Conservation (phyloP, 2,329 filamentous ascomycete genomes). For the Paradendryphiella salina region DNA sequence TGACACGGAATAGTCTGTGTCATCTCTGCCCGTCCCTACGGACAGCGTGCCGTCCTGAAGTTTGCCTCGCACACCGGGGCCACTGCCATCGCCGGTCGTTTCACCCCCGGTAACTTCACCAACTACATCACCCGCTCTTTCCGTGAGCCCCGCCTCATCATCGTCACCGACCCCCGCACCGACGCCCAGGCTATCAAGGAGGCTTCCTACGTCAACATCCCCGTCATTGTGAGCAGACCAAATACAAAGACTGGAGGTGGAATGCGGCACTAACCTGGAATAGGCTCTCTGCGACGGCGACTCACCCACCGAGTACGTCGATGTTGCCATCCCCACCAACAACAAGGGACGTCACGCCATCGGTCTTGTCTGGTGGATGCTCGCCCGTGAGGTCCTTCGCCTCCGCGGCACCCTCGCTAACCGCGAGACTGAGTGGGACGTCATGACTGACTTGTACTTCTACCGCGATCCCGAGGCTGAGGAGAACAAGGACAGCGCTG, state of each 20-base stretch:
- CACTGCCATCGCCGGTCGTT: slow-evolving; percentile 96
- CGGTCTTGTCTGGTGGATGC: slow-evolving; percentile 98
- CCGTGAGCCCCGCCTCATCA: slow-evolving; percentile 99
- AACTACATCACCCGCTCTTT: slow-evolving; percentile 99
- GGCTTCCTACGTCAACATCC: slow-evolving; percentile 99
- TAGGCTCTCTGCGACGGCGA: slow-evolving; percentile 94
- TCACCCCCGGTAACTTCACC: slow-evolving; percentile 99
- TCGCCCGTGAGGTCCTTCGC: slow-evolving; percentile 98
- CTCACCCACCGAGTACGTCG: slow-evolving; percentile 99
- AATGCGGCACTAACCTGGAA: slow-evolving; percentile 11
- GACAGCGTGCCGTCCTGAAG: slow-evolving; percentile 99
- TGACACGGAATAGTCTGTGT: slow-evolving; percentile 60
- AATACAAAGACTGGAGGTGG: neutral
- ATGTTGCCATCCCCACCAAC: slow-evolving; percentile 99
- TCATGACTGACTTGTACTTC: slow-evolving; percentile 99
- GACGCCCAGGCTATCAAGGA: slow-evolving; percentile 99
- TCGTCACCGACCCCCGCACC: slow-evolving; percentile 99
- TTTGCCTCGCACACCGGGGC: slow-evolving; percentile 98
- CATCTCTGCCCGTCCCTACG: slow-evolving; percentile 99
- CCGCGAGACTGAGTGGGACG: slow-evolving; percentile 97
- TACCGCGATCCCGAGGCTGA: slow-evolving; percentile 99
- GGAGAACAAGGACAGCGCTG: slow-evolving; percentile 92
- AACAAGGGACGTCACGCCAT: slow-evolving; percentile 99
- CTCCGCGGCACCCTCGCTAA: slow-evolving; percentile 94
- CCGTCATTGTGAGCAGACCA: slow-evolving; percentile 68